A percentile compares a stretch with the other conserved stretches of the same genome.
These are phyloP conservation scores for Chytriomyces hyalinus DNA, from an alignment of 192 early-diverging fungal genomes.

Conservation along the genomic window DNA sequence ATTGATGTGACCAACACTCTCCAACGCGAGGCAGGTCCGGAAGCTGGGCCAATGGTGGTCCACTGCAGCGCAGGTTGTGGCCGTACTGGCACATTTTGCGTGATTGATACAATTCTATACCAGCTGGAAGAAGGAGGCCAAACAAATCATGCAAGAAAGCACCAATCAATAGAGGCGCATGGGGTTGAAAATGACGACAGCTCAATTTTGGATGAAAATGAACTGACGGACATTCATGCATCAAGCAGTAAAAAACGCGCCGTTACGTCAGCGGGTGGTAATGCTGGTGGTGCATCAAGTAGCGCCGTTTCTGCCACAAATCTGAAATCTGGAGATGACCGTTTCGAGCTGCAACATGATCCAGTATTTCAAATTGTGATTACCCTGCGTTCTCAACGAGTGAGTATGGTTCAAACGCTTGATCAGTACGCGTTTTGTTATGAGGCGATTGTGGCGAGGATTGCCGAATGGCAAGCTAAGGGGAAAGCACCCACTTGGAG, in stretches of 20 bases:
- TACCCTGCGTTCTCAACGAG: constrained; percentile 50
- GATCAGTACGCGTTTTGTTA: constrained; percentile 66
- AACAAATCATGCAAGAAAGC: neutral
- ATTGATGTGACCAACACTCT: constrained; percentile 52
- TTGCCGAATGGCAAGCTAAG: constrained; percentile 47
- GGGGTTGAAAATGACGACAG: neutral
- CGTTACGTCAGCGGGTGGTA: neutral
- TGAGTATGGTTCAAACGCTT: constrained; percentile 60
- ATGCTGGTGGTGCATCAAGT: too few species aligned
- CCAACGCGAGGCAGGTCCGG: constrained; percentile 29
- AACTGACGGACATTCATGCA: neutral
- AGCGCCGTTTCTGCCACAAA: neutral
- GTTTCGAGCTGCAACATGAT: constrained; percentile 29
- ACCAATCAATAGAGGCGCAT: neutral
- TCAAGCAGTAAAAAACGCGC: neutral
- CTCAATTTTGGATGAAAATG: neutral
- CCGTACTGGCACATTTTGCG: constrained; percentile 60
- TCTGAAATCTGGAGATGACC: neutral
- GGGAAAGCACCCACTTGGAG: neutral
- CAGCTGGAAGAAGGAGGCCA: constrained; percentile 37
- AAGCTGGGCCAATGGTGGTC: constrained; percentile 56
- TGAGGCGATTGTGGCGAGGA: constrained; percentile 55
- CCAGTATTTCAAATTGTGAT: constrained; percentile 47
- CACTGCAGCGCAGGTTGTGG: constrained; percentile 67
- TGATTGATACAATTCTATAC: constrained; percentile 49